Conservation (phyloP, 495 filamentous ascomycete genomes). For the Terfezia claveryi region DNA sequence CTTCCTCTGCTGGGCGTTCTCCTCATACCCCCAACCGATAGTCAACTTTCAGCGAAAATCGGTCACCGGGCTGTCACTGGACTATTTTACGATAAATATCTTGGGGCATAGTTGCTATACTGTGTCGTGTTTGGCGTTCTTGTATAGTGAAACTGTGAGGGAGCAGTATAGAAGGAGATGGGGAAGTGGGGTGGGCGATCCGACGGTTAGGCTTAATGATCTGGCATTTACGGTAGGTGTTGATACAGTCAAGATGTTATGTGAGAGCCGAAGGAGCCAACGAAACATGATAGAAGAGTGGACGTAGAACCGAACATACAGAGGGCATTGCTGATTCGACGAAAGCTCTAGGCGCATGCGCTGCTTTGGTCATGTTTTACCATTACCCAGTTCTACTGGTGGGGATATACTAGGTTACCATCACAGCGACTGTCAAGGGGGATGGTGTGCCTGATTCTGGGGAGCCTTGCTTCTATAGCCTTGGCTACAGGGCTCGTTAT, state of each 20-base stretch:
- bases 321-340: no score
- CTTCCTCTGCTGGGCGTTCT: conserved; percentile 54
- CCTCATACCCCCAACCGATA: conserved; percentile 78
- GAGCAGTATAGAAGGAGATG: conserved; percentile 65
- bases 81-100: conserved; percentile 63
- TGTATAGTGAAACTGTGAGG: conserved; percentile 55
- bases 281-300: no score
- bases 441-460: conserved; percentile 43
- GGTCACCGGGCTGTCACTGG: conserved; percentile 62
- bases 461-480: conserved; percentile 36
- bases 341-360: conserved; percentile 33
- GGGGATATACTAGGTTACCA: conserved; percentile 17
- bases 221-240: conserved; percentile 42
- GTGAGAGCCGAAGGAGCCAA: no score
- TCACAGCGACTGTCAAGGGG: conserved; percentile 37
- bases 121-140: conserved; percentile 46
- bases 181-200: conserved; percentile 37
- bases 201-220: conserved; percentile 79
- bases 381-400: conserved; percentile 50
- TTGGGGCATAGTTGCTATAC: conserved; percentile 53
- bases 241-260: no score
- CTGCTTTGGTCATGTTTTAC: conserved; percentile 41
- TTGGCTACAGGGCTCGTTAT: conserved; percentile 35
- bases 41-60: conserved; percentile 52
- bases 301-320: no score